Base-by-base conservation (phyloP, 2,329 filamentous ascomycete species). In the Endocalyx cinctus region DNA sequence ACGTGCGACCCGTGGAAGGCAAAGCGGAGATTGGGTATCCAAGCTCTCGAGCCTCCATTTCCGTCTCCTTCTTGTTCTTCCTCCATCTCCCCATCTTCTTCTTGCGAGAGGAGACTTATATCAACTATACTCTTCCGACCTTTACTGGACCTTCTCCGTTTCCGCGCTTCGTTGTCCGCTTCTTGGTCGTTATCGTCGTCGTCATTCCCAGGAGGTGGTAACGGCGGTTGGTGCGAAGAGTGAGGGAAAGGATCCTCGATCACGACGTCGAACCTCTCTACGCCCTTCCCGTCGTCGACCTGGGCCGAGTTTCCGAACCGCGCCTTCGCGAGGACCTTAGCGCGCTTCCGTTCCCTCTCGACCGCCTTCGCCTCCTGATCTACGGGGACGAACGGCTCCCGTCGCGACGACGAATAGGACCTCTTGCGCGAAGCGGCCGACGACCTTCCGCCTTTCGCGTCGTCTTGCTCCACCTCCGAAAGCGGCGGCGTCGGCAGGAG, bases 1-100 rank as follows among this genome's bases (percentile, higher is more conserved):
- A 94, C 79, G 54, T 94, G 86, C 1, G 72, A 59, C 1, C 88
- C 88, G 25, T 81, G 74, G 41, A 95, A 84, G 0, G 77, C 79
- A 8, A 94, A 59, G 14, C 73, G 71, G 13, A 86, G 62, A 32
- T 69, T 66, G 1, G 79, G 79, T n/a, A 64, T 62, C 71, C 77
- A 82, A 4, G 39, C 36, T 25, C 41, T 48, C n/a, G 39, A 39
- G 1, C 40, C 32, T 5, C 47, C 41, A 25, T 48, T 62, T 10
- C 51, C 51, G 8, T 51, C 42, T 4, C 51, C 54, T 7, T 56
- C 55, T 6, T 41, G 39, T 2, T 37, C 47, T 6, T 47, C 54
- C 4, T 44, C 48, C 3, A 45, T 47, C 33, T 42, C 49, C 6
- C 43, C 42, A 10, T 42, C 42, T 10, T 25, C 48, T 31, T 23